These are phyloP conservation scores for Aspergillus costaricaensis DNA, from an alignment of 2,329 filamentous ascomycete genomes.

Conservation along the genomic window DNA sequence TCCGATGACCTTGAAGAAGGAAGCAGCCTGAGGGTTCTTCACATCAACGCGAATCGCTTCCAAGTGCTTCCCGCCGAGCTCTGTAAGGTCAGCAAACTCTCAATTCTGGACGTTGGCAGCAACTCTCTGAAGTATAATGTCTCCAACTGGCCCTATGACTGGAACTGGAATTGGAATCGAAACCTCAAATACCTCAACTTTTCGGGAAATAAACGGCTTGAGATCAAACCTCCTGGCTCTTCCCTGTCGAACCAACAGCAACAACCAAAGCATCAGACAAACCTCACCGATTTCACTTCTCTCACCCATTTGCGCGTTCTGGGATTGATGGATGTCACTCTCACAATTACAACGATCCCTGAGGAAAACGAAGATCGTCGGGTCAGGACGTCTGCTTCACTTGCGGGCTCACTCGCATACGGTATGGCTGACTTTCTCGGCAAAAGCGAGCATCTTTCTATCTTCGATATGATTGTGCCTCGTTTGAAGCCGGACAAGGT, in stretches of 20 bases:
- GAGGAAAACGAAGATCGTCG: conserved; percentile 94
- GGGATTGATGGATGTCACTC: conserved; percentile 95
- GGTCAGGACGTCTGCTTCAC: conserved; percentile 93
- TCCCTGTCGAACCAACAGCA: conserved; percentile 51
- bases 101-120: conserved; percentile 90
- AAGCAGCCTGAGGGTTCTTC: conserved; percentile 81
- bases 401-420: conserved; percentile 87
- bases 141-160: conserved; percentile 97
- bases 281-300: conserved; percentile 87
- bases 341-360: conserved; percentile 88
- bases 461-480: conserved; percentile 91
- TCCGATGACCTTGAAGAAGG: conserved; percentile 92
- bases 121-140: conserved; percentile 98
- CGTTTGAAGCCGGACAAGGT: conserved; percentile 86
- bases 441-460: conserved; percentile 90
- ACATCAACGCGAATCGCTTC: conserved; percentile 98
- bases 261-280: conserved; percentile 56
- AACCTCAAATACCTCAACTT: conserved; percentile 94
- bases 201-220: conserved; percentile 92
- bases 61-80: conserved; percentile 94
- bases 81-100: conserved; percentile 87
- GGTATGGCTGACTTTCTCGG: conserved; percentile 97
- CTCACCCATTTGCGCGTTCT: conserved; percentile 81
- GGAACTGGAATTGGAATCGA: conserved; percentile 99
- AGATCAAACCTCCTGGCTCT: conserved; percentile 72